Conservation (phyloP, 1,284 basidiomycete genomes). For the Thecaphora frezii region DNA sequence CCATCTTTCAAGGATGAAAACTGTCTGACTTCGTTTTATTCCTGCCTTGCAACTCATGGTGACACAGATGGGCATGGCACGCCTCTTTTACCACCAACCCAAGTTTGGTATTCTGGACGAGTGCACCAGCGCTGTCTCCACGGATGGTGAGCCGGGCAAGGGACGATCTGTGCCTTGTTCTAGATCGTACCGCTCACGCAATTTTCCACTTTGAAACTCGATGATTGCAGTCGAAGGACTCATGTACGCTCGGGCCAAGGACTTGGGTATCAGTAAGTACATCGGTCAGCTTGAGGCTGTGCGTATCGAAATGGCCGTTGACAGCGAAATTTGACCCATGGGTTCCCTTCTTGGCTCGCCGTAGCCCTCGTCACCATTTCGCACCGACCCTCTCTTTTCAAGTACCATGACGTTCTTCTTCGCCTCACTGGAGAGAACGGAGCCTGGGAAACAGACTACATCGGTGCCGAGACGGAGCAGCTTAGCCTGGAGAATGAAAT, state of each 20-base stretch:
- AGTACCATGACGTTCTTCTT: constrained; percentile 78
- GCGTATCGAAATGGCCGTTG: too few relatives aligned
- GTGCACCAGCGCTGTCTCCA: constrained; percentile 93
- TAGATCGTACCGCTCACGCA: constrained; percentile 3
- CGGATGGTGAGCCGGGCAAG: constrained; percentile 65
- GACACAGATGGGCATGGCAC: constrained; percentile 50
- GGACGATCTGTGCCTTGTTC: too few relatives aligned
- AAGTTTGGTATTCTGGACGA: constrained; percentile 68
- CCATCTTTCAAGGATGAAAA: too few relatives aligned
- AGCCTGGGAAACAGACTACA: constrained; percentile 71
- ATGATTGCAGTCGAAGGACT: constrained; percentile 76
- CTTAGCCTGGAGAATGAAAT: constrained; percentile 66
- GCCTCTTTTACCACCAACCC: constrained; percentile 81
- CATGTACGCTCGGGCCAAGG: constrained; percentile 93
- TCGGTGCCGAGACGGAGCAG: constrained; percentile 73
- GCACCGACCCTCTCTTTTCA: constrained; percentile 65
- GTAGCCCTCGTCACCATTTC: constrained; percentile 73
- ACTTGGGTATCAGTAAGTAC: constrained; percentile 72
- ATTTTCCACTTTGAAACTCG: background rate
- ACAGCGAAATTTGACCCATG: background rate
- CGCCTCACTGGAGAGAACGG: constrained; percentile 70
- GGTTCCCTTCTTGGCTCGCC: background rate
- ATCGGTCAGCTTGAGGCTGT: too few relatives aligned
- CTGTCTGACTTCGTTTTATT: background rate
- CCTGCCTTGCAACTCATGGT: background rate